Evolutionary conservation across 345 rosid species (phyloP), one percentile per base, ranked within the genome.

Genomic region (Eucalyptus pauciflora): DNA sequence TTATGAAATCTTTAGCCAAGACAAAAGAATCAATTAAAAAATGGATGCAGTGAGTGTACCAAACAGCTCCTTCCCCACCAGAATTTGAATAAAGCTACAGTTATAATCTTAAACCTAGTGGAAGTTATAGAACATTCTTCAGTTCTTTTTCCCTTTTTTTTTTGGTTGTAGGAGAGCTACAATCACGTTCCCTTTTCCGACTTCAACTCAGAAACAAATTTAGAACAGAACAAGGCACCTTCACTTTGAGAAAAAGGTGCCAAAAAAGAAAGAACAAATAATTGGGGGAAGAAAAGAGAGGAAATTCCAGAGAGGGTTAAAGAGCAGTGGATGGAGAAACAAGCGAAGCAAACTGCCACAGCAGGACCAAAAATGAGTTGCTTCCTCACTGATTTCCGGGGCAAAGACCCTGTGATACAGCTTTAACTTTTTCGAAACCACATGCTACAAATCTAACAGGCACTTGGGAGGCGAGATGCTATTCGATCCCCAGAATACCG

Each of bases 31-130:
- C 91, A 92, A 93, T 91, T 46, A 90, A 95, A 93, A 92, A 94
- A 92, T 90, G 11, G 91, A 91, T 87, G 91, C 92, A 93, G 91
- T 86, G 93, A 89, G 92, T 89, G 94, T 92, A 89, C 45, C 85
- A 90, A 94, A 94, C 92, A 92, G 92, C 93, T 93, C 90, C 93
- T 92, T 92, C 85, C 92, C 96, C 94, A 92, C 93, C 91, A 91
- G 88, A 90, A 91, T 85, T 50, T 31, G 86, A 69, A 69, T 86
- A 87, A 76, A 51, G 62, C 92, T 92, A 92, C 93, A 92, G 91
- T 91, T 89, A 67, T 43, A 50, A 89, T 92, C 91, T 91, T 91
- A 86, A 91, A 91, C 94, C 96, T 93, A 91, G 90, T 64, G 92
- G 94, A 92, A 93, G 85, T 71, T 48, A 91, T 87, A 88, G 91